Evolutionary conservation across 177 flowering plant genomes (phyloP).

Genomic region (Vitis hybrid): DNA sequence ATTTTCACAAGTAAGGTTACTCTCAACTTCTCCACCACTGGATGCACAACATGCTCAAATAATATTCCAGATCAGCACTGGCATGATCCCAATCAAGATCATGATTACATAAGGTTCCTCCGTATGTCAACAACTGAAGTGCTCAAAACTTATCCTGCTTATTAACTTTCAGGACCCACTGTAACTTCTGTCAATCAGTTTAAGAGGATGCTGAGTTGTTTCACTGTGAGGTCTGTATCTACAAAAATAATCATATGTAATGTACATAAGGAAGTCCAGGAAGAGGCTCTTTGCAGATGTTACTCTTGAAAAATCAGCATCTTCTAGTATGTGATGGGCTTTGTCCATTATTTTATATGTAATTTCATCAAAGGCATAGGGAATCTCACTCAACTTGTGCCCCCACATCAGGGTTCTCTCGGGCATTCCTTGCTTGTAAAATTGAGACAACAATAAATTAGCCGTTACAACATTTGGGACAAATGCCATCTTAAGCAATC

Average conservation of each 20-base stretch:
- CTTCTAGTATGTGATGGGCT: conserved; percentile 39
- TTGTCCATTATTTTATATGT: conserved; percentile 53
- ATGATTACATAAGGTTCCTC: too few species aligned
- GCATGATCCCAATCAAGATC: too few species aligned
- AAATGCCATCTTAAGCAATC: conserved; percentile 84
- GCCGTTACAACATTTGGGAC: conserved; percentile 72
- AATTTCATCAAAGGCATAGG: conserved; percentile 63
- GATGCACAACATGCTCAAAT: too few species aligned
- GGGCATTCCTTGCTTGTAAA: conserved; percentile 79
- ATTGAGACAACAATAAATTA: conserved; percentile 73
- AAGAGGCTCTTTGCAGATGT: conserved; percentile 55
- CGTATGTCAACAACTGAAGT: too few species aligned
- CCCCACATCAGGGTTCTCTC: conserved; percentile 72
- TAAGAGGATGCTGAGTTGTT: conserved; percentile 4
- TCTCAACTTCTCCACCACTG: too few species aligned
- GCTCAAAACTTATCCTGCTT: too few species aligned
- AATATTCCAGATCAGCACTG: too few species aligned
- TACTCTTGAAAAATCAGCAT: conserved; percentile 24
- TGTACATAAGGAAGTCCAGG: conserved; percentile 84
- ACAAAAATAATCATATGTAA: conserved; percentile 61
- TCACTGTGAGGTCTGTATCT: conserved; percentile 29
- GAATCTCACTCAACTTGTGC: conserved; percentile 52
- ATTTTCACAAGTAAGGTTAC: too few species aligned
- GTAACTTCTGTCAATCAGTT: conserved; percentile 16
- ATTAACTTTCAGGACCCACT: conserved; percentile 5